Base-by-base conservation (phyloP, 2,329 filamentous ascomycete species). In the Ophiosphaerella herpotricha region DNA sequence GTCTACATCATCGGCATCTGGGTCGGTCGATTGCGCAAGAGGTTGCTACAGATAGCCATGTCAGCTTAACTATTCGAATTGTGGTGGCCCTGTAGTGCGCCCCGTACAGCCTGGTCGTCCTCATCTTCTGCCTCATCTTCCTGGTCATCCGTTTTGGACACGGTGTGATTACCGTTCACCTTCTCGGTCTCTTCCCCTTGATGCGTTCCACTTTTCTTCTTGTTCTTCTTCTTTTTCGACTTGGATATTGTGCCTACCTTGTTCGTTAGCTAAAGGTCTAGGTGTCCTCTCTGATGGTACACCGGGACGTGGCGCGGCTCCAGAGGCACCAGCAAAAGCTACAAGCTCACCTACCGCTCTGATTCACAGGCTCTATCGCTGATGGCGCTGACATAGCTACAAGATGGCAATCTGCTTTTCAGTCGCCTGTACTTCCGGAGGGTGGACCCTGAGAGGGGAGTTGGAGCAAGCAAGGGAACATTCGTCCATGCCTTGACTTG, bases 141-240 rank as follows among this genome's bases (percentile, higher is more conserved):
- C 24, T 66, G 63, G 7, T 64, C 60, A 8, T 66, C 68, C 38
- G 56, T 55, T 43, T 61, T 67, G 13, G 48, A 50, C 43, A 57
- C 63, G 35, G 58, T 52, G 44, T 60, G 50, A 24, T 48, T 51
- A 29, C 66, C 68, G 46, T 71, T 69, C 37, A 55, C 57, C 56
- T 58, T 64, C 39, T 53, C 56, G 14, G 46, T 40, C 39, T 70
- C 69, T 18, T 70, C 67, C 14, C 52, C 48, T 50, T 67, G 66
- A 29, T 56, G 62, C 36, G 52, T 58, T 42, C 18, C 48, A 62
- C 35, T 42, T 59, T 74, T 74, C 65, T 72, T 74, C 64, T 72
- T 73, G 40, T 68, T 74, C 64, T 69, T 73, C 67, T 72, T 74
- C 62, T 74, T 74, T 43, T 72, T 72, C 32, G 66, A 72, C 48